Conservation (phyloP, 2,329 filamentous ascomycete genomes). For the Xylaria sp. region DNA sequence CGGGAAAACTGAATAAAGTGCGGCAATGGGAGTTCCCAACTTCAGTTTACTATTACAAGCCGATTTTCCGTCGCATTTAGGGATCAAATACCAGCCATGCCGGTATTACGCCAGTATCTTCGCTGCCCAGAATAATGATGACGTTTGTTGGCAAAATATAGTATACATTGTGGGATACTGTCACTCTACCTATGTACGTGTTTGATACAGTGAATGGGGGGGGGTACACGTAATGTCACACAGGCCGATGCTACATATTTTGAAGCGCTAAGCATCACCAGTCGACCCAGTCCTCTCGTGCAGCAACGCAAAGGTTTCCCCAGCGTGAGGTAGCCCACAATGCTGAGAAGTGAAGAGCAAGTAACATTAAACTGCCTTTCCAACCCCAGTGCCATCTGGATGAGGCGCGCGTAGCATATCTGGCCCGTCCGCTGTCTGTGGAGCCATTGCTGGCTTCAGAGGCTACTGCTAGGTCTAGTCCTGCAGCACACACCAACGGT, state of each 20-base stretch:
- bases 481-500: conserved; percentile 75
- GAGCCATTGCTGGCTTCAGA: conserved; percentile 35
- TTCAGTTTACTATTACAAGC: not conserved
- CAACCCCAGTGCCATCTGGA: conserved; percentile 49
- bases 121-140: not conserved
- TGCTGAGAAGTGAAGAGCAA: conserved; percentile 52
- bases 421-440: conserved; percentile 33
- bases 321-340: conserved; percentile 49
- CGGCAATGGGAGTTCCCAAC: not conserved
- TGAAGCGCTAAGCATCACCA: conserved; percentile 37
- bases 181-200: not conserved
- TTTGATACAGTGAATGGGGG: not conserved
- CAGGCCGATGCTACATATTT: not conserved
- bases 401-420: conserved; percentile 25
- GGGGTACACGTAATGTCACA: conserved; percentile 20
- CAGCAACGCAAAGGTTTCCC: conserved; percentile 50
- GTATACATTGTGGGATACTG: not conserved
- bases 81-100: not conserved
- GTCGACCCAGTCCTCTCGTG: conserved; percentile 41
- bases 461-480: conserved; percentile 68
- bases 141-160: not conserved
- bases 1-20: conserved; percentile 35
- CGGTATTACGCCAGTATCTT: not conserved
- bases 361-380: conserved; percentile 49
- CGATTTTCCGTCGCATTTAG: no score